These are phyloP conservation scores for Paramecium primaurelia DNA, from an alignment of 73 alveolate genomes.

Conservation along the genomic window DNA sequence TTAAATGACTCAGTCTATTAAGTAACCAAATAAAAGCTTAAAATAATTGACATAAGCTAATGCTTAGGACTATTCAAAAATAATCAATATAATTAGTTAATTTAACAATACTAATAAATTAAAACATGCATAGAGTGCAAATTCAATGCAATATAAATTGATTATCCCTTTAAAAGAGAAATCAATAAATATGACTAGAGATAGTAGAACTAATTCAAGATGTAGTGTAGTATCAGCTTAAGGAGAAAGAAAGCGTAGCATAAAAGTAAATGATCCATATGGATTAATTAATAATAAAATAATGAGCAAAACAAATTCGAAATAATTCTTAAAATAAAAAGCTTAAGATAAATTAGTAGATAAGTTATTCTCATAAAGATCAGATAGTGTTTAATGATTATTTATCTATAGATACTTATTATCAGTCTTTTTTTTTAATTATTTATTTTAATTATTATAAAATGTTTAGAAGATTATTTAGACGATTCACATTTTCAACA, in stretches of 20 bases:
- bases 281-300: background rate
- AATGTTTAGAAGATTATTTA: background rate
- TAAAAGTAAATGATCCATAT: conserved; percentile 49
- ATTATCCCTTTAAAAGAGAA: conserved; percentile 13
- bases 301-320: background rate
- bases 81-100: background rate
- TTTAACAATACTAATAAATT: background rate
- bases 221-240: conserved; percentile 42
- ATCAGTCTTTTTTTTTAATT: background rate
- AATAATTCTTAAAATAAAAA: background rate
- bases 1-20: background rate
- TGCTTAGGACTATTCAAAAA: background rate
- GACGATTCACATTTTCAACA: background rate
- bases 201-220: conserved; percentile 38
- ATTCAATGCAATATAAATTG: background rate
- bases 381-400: conserved; percentile 38
- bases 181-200: conserved; percentile 5
- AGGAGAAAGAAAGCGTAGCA: conserved; percentile 22
- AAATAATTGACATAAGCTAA: background rate
- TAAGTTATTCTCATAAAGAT: conserved; percentile 8
- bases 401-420: background rate
- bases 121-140: background rate
- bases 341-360: conserved; percentile 18
- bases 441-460: background rate
- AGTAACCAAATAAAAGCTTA: background rate